Evolutionary conservation across 148 eudicot genomes (phyloP).

Genomic region (Polygonum maritimum): DNA sequence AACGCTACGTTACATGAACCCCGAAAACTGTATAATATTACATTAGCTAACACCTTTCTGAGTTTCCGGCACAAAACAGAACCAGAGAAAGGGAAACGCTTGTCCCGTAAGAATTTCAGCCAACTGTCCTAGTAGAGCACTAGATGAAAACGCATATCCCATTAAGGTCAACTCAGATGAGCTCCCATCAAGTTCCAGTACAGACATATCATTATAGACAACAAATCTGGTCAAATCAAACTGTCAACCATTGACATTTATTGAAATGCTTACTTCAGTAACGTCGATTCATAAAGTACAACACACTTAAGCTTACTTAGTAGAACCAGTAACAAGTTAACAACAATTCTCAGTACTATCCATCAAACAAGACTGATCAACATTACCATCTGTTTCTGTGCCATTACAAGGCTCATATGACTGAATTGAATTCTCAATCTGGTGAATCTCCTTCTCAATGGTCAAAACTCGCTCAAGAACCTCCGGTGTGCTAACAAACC

Average conservation of each 20-base stretch:
- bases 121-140: neutral
- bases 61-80: no score
- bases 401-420: slow-evolving; percentile 40
- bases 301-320: neutral
- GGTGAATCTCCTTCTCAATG: slow-evolving; percentile 62
- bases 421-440: slow-evolving; percentile 57
- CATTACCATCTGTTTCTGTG: slow-evolving; percentile 6
- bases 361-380: neutral
- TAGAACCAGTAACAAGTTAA: neutral
- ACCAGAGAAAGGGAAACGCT: no score
- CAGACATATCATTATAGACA: neutral
- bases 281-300: neutral
- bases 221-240: neutral
- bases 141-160: neutral
- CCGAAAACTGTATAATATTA: no score
- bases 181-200: neutral
- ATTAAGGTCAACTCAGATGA: neutral
- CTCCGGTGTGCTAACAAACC: slow-evolving; percentile 74
- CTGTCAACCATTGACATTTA: neutral
- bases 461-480: slow-evolving; percentile 70
- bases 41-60: no score
- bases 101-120: no score
- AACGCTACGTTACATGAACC: no score
- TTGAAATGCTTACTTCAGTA: neutral
- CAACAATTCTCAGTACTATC: neutral